Conservation (phyloP, 768 basidiomycete genomes). For the Naganishia vishniacii region DNA sequence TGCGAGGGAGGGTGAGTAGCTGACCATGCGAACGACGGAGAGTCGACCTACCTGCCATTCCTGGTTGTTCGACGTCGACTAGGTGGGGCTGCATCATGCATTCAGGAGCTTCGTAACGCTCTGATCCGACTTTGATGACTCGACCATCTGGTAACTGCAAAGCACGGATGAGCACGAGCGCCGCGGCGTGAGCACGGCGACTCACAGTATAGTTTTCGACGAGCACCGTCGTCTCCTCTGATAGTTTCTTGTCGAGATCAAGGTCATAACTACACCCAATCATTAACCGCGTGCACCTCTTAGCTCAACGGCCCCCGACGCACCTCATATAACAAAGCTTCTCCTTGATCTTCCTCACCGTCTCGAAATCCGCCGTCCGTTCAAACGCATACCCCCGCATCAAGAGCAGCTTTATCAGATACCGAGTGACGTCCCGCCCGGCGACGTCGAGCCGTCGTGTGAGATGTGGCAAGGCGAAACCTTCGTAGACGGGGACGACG, state of each 20-base stretch:
- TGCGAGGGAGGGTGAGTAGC: slow-evolving; percentile 36
- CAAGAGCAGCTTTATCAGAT: slow-evolving; percentile 96
- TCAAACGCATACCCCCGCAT: slow-evolving; percentile 99
- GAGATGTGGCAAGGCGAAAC: slow-evolving; percentile 89
- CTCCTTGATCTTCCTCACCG: slow-evolving; percentile 97
- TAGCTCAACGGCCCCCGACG: slow-evolving; percentile 29
- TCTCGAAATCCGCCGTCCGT: slow-evolving; percentile 98
- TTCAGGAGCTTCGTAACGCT: slow-evolving; percentile 97
- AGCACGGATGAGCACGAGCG: slow-evolving; percentile 2
- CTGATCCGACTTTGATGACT: slow-evolving; percentile 92
- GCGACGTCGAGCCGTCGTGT: slow-evolving; percentile 94
- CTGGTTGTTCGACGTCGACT: slow-evolving; percentile 93
- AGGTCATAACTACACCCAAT: slow-evolving; percentile 71
- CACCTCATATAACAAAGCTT: slow-evolving; percentile 96
- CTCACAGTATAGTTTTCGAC: slow-evolving; percentile 92
- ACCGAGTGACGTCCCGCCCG: slow-evolving; percentile 94
- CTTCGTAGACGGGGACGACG: slow-evolving; percentile 97
- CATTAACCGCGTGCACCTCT: not conserved
- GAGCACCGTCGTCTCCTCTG: slow-evolving; percentile 92
- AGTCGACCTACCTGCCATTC: slow-evolving; percentile 69
- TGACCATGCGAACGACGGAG: slow-evolving; percentile 17
- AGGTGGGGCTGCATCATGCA: slow-evolving; percentile 99
- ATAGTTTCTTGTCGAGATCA: slow-evolving; percentile 83
- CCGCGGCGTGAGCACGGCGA: not conserved
- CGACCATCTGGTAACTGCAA: slow-evolving; percentile 95